Evolutionary conservation across 176 grass and related monocot species (phyloP), one percentile per base, ranked within the genome.

Genomic region (Hyparrhenia diplandra): DNA sequence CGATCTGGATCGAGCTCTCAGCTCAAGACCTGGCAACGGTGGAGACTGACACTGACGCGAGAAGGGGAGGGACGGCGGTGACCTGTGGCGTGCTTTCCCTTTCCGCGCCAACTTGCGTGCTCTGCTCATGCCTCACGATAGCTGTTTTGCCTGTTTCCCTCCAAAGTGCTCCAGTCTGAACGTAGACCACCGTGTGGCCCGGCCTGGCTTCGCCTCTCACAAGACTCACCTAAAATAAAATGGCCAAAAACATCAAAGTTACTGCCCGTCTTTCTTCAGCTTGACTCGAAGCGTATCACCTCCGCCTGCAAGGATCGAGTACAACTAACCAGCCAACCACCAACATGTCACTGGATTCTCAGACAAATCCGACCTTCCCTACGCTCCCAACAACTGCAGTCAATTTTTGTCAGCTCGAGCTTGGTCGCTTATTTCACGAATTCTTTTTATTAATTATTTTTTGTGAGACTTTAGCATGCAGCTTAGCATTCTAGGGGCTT

Each of bases 271-370:
- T 35, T 21, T 52, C 9, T 35, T 9, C 28, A 45, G 35, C 47
- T 61, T 13, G 42, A 74, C 84, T 34, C 20, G 13, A n/a, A 3
- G 39, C 24, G 47, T 13, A 35, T 28, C 40, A 8, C 16, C 41
- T 4, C 10, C 30, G 16, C 25, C n/a, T 43, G 9, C 27, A 46
- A 13, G 8, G n/a, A n/a, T n/a, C n/a, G 5, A 79, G 23, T 10
- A 20, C 4, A 3, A 17, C n/a, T 11, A 42, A 13, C 41, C 41
- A 42, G 41, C 1, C 73, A 45, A 71, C 66, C 66, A n/a, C 83
- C 14, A 85, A 10, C 40, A 51, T 78, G 83, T 20, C 52, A 47
- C 74, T 71, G 24, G n/a, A 71, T 63, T 71, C 74, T 62, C 52
- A 10, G 64, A 69, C 74, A 78, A 61, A 13, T 9, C 11, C 14